Conservation (phyloP, 306 rosid genomes). For the Prosopis cineraria region DNA sequence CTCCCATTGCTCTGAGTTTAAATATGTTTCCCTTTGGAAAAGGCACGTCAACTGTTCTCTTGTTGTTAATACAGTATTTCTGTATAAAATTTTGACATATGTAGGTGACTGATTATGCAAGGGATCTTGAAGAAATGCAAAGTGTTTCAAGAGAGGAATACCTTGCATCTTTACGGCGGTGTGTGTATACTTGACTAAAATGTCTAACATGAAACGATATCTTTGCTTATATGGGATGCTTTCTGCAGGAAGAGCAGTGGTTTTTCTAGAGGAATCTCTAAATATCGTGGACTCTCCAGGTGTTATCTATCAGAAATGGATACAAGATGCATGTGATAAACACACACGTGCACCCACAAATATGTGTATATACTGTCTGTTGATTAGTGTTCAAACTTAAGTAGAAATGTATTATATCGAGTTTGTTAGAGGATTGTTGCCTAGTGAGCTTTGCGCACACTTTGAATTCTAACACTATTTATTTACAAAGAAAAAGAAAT, state of each 20-base stretch:
- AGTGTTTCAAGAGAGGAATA: conserved; percentile 76
- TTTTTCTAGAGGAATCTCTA: conserved; percentile 77
- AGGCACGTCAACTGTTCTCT: neutral
- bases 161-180: conserved; percentile 81
- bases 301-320: conserved; percentile 28
- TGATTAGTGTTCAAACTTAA: conserved; percentile 5
- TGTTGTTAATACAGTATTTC: neutral
- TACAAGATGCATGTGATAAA: neutral
- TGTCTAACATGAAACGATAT: conserved; percentile 7
- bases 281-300: conserved; percentile 86
- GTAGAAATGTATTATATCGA: neutral
- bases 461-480: neutral
- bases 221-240: conserved; percentile 34
- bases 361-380: neutral
- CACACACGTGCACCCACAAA: neutral
- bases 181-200: conserved; percentile 21
- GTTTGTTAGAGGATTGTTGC: neutral
- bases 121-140: conserved; percentile 87
- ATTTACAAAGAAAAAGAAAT: neutral
- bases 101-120: conserved; percentile 75
- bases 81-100: neutral
- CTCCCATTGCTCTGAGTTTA: conserved; percentile 8
- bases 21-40: neutral
- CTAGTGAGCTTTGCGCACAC: neutral
- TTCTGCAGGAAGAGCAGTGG: conserved; percentile 81